phyloP scores from a whole-genome alignment of 2,329 filamentous ascomycete genomes.

The Paecilomyces niveus region DNA sequence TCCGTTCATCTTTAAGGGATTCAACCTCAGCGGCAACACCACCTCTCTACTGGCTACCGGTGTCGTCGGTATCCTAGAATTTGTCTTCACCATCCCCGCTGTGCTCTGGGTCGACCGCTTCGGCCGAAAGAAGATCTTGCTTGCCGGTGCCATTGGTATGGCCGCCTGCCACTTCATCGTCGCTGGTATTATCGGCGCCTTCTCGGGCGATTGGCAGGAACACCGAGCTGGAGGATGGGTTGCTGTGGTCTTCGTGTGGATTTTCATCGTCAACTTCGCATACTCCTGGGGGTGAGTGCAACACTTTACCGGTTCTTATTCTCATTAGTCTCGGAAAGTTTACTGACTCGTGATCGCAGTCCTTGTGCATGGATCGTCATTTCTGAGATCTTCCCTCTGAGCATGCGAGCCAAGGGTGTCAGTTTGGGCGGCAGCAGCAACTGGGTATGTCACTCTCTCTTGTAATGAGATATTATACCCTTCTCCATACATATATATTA shows the following conservation, averaged over 20 bases:
- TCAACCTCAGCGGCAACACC: slow-evolving; percentile 29
- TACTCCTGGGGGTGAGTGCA: slow-evolving; percentile 53
- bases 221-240: slow-evolving; percentile 63
- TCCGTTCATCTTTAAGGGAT: slow-evolving; percentile 26
- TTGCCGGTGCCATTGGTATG: slow-evolving; percentile 59
- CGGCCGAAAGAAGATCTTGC: slow-evolving; percentile 34
- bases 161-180: slow-evolving; percentile 64
- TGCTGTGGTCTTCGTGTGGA: slow-evolving; percentile 54
- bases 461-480: too few species aligned
- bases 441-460: slow-evolving; percentile 19
- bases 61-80: slow-evolving; percentile 33
- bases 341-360: slow-evolving; percentile 1
- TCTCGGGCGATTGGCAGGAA: slow-evolving; percentile 50
- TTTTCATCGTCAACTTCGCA: slow-evolving; percentile 68
- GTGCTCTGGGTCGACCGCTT: slow-evolving; percentile 35
- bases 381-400: slow-evolving; percentile 66
- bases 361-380: slow-evolving; percentile 69
- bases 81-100: slow-evolving; percentile 34
- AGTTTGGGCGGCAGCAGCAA: slow-evolving; percentile 25
- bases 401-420: slow-evolving; percentile 54
- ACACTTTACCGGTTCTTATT: background rate
- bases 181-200: slow-evolving; percentile 59
- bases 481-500: background rate
- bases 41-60: slow-evolving; percentile 33
- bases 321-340: background rate